Percentiles rank a stretch among this genome's conserved stretches.
Conservation (phyloP, 2,329 filamentous ascomycete species). For the Colletotrichum sublineola region DNA sequence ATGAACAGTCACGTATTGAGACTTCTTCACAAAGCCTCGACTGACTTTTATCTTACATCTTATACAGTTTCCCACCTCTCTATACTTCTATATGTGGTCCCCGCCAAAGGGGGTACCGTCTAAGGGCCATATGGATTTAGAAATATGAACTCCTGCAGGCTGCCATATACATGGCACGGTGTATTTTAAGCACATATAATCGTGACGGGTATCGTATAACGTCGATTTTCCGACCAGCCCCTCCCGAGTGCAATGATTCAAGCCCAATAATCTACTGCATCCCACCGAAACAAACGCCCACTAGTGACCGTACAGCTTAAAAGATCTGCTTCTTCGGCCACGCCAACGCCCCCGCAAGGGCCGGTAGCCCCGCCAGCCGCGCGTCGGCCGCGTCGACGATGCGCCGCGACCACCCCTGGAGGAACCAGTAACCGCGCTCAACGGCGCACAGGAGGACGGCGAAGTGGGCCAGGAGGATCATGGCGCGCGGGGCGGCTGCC, state of each 20-base stretch:
- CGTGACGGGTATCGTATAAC: neutral
- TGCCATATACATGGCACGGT: no score
- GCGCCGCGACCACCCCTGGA: conserved; percentile 46
- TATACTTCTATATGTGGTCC: no score
- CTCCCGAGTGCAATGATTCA: neutral
- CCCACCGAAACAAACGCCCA: no score
- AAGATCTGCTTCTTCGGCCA: conserved; percentile 34
- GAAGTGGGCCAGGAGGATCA: conserved; percentile 48
- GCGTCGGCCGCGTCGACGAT: conserved; percentile 44
- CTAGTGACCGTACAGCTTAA: conserved; percentile 11
- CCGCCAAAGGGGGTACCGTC: no score
- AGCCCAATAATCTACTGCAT: neutral
- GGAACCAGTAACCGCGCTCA: conserved; percentile 48
- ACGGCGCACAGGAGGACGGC: conserved; percentile 45
- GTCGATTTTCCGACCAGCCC: neutral
- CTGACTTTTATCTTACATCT: no score
- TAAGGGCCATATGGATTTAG: no score
- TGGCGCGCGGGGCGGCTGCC: conserved; percentile 44
- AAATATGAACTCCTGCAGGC: no score
- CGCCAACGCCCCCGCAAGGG: conserved; percentile 9
- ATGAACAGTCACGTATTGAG: neutral
- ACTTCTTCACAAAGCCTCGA: no score
- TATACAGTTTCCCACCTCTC: no score
- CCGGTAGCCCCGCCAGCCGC: neutral
- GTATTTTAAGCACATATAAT: neutral